Conservation (phyloP, 73 alveolate species). For the Paramecium biaurelia region DNA sequence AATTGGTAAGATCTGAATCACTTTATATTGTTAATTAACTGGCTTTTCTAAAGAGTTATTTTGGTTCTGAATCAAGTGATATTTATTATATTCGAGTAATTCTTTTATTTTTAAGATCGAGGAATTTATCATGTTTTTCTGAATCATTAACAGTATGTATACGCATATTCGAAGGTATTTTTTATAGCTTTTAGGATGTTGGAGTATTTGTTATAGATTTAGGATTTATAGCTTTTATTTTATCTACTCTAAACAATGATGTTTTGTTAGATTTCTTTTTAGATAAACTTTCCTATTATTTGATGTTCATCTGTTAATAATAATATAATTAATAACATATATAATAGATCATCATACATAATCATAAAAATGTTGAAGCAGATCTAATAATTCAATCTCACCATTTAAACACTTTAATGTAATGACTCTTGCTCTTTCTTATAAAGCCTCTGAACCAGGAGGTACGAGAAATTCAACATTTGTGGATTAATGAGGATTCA, state of each 20-base stretch:
- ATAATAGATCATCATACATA: background rate
- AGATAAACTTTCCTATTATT: background rate
- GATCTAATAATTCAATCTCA: background rate
- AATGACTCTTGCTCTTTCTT: background rate
- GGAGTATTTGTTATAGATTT: background rate
- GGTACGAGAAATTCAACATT: background rate
- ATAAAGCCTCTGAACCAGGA: background rate
- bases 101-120: background rate
- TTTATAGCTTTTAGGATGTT: background rate
- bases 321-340: background rate
- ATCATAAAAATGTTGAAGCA: slow-evolving; percentile 10
- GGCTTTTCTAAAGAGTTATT: background rate
- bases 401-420: background rate
- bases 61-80: background rate
- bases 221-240: background rate
- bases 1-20: background rate
- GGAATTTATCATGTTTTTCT: background rate
- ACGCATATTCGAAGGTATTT: background rate
- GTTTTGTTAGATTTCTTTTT: background rate
- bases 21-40: background rate
- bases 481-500: background rate
- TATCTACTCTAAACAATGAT: background rate
- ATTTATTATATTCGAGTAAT: background rate
- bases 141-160: background rate
- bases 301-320: slow-evolving; percentile 9